Evolutionary conservation across 345 rosid species (phyloP), one percentile per base, ranked within the genome.

Genomic region (Hypericum perforatum): DNA sequence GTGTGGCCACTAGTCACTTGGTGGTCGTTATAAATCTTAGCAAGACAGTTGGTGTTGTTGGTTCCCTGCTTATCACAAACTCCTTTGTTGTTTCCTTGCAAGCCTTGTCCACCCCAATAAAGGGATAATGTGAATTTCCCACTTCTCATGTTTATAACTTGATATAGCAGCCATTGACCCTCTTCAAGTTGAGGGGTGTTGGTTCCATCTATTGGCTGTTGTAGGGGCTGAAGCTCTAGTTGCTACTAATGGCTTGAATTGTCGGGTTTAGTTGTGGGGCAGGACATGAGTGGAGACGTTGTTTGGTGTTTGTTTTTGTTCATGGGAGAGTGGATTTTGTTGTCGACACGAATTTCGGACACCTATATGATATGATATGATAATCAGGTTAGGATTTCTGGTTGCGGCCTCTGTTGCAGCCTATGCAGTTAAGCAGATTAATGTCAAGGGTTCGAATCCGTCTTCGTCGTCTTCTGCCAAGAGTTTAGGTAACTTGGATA

Each of bases 381-480:
- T 92, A 74, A 82, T 74, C 53, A 83, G 94, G 79, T 64, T 84
- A 65, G 87, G 96, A 70, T 77, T 91, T 65, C 64, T 88, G 74
- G 95, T 92, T 73, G 96, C 90, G 76, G 98, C 95, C 76, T 88
- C 98, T 11, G 52, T 85, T 83, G 96, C 98, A 80, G 95, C 96
- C 14, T 75, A 64, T 71, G 78, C 94, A 54, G 82, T 83, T 72
- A 85, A 76, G 82, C 83, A 81, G 80, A 75, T 53, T 67, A 81
- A 80, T 49, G 63, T 60, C 63, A 77, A 71, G 63, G 53, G 63
- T 54, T 49, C 84, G 11, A 70, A 61, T 22, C 32, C 4, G 63
- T 64, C 82, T n/a, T 45, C 71, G 11, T n/a, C 48, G 53, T 45
- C 66, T 55, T 38, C 3, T 12, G 60, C 29, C 63, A 80, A 68